Evolutionary conservation across 805 yeast species (phyloP).

Genomic region (Pichia exigua): DNA sequence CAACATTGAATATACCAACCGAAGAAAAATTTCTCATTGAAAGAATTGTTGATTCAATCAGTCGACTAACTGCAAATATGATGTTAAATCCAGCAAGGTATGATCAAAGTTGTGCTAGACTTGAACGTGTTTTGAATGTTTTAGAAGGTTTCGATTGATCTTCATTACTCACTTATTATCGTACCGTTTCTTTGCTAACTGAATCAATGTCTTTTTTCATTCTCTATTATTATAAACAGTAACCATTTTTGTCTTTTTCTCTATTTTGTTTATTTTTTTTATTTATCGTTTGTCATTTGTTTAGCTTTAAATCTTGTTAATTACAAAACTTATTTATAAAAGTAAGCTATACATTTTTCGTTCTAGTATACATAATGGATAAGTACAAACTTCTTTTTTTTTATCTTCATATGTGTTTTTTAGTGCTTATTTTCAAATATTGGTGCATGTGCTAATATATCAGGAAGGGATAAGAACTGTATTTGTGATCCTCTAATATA

Average conservation of each 20-base stretch:
- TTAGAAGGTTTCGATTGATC: slow-evolving; percentile 63
- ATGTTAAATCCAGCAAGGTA: slow-evolving; percentile 75
- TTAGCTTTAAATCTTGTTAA: neutral
- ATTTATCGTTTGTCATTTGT: neutral
- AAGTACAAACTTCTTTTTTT: neutral
- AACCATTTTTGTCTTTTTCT: neutral
- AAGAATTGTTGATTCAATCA: slow-evolving; percentile 75
- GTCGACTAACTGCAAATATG: slow-evolving; percentile 86
- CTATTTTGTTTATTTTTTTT: neutral
- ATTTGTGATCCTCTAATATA: slow-evolving; percentile 90
- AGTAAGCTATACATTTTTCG: neutral
- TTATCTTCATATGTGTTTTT: neutral
- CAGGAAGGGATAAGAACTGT: slow-evolving; percentile 80
- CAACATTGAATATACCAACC: slow-evolving; percentile 60
- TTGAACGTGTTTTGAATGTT: slow-evolving; percentile 76
- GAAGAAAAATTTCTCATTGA: slow-evolving; percentile 77
- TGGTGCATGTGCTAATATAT: slow-evolving; percentile 81
- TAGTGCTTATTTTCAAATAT: slow-evolving; percentile 50
- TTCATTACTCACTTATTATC: neutral
- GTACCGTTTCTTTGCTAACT: neutral
- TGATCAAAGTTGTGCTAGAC: slow-evolving; percentile 69
- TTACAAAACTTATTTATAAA: neutral
- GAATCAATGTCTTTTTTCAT: neutral
- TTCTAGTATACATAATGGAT: neutral
- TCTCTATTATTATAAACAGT: neutral